Percentiles rank a stretch among this genome's conserved stretches.
phyloP scores from a whole-genome alignment of 2,329 filamentous ascomycete genomes.

The Bisporella sp. region DNA sequence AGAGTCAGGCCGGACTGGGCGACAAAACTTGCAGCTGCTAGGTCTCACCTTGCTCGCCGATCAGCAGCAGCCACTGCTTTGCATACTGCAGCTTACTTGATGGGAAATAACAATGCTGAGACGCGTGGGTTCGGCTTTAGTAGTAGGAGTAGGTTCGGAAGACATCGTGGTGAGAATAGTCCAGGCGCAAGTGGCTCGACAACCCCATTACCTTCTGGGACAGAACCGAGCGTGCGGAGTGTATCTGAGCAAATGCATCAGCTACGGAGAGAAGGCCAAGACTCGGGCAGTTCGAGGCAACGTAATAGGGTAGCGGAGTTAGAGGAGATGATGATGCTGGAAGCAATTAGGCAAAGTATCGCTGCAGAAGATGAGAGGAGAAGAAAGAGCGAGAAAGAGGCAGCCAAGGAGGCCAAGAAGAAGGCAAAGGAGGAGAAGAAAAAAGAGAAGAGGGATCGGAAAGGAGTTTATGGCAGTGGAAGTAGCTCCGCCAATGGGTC shows the following conservation, averaged over 20 bases:
- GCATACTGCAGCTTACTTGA: slow-evolving; percentile 46
- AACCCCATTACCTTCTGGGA: slow-evolving; percentile 23
- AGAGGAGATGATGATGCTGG: slow-evolving; percentile 98
- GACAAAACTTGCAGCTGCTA: slow-evolving; percentile 76
- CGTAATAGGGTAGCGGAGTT: slow-evolving; percentile 73
- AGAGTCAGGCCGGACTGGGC: slow-evolving; percentile 91
- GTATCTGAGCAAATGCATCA: slow-evolving; percentile 23
- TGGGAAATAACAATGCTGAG: slow-evolving; percentile 47
- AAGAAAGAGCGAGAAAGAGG: slow-evolving; percentile 74
- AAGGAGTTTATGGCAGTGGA: slow-evolving; percentile 37
- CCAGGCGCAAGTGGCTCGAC: slow-evolving; percentile 25
- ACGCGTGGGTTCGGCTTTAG: slow-evolving; percentile 24
- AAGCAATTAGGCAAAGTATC: slow-evolving; percentile 87
- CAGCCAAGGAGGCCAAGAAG: slow-evolving; percentile 76
- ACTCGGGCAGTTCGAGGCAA: slow-evolving; percentile 23
- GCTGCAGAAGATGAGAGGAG: slow-evolving; percentile 90
- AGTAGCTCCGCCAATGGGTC: slow-evolving; percentile 53
- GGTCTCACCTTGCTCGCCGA: slow-evolving; percentile 75
- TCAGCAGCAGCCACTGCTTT: slow-evolving; percentile 79
- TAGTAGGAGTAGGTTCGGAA: slow-evolving; percentile 22
- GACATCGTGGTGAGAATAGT: slow-evolving; percentile 22
- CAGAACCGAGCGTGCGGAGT: slow-evolving; percentile 13
- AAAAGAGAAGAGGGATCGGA: slow-evolving; percentile 48
- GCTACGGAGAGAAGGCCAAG: slow-evolving; percentile 23
- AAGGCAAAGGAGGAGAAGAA: slow-evolving; percentile 81